Conservation (phyloP, 257 asterid genomes). For the Voacanga thouarsii region DNA sequence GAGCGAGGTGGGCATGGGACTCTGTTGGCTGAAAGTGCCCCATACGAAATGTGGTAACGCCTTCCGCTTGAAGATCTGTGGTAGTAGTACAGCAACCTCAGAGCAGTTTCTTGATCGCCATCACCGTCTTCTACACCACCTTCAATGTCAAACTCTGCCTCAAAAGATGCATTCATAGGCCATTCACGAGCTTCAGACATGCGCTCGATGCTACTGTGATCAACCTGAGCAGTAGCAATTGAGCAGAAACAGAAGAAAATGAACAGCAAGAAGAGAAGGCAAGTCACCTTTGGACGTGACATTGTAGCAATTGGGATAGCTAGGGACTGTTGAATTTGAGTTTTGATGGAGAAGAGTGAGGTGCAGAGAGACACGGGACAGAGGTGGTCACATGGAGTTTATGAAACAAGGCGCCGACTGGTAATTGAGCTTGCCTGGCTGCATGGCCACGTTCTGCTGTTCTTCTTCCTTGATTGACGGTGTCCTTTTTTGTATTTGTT, state of each 20-base stretch:
- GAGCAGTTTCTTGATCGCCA: constrained; percentile 16
- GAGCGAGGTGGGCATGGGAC: constrained; percentile 57
- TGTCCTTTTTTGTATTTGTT: not conserved
- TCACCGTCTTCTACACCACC: constrained; percentile 8
- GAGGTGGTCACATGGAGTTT: constrained; percentile 38
- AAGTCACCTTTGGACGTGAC: constrained; percentile 2
- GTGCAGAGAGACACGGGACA: not conserved
- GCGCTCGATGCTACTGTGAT: constrained; percentile 19
- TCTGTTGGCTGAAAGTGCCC: constrained; percentile 52
- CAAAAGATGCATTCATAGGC: constrained; percentile 12
- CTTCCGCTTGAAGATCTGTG: constrained; percentile 19
- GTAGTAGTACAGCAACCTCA: constrained; percentile 38
- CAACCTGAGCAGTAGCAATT: constrained; percentile 21
- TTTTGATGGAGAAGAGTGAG: not conserved
- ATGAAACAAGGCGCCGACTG: constrained; percentile 35
- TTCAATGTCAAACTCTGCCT: not conserved
- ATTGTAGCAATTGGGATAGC: constrained; percentile 22
- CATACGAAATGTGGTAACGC: constrained; percentile 51
- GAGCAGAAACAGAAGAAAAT: constrained; percentile 15
- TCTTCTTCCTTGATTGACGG: constrained; percentile 43
- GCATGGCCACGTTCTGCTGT: constrained; percentile 1
- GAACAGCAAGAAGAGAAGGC: constrained; percentile 22
- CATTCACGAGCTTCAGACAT: constrained; percentile 29
- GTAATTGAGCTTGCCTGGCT: constrained; percentile 16
- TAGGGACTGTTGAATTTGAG: not conserved